Conservation (phyloP, 345 rosid genomes). For the Populus ilicifolia region DNA sequence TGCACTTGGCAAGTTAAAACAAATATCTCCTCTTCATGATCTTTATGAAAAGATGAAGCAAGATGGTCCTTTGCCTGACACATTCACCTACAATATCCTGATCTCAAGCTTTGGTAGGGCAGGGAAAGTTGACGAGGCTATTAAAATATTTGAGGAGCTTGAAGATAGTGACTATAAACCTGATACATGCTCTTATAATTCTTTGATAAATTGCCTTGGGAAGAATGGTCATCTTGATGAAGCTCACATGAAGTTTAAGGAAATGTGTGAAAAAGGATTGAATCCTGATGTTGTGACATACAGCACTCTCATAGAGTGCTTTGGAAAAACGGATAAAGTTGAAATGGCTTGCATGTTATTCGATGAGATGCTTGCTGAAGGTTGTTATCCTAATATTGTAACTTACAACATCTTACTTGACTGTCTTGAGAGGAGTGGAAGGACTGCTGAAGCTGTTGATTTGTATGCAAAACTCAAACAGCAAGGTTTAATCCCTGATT, state of each 20-base stretch:
- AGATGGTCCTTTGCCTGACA: slow-evolving; percentile 66
- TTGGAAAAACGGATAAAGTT: slow-evolving; percentile 82
- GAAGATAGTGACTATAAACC: slow-evolving; percentile 65
- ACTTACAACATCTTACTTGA: slow-evolving; percentile 87
- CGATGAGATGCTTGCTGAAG: slow-evolving; percentile 71
- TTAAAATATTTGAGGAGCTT: slow-evolving; percentile 78
- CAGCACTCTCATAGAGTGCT: slow-evolving; percentile 86
- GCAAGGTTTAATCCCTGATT: slow-evolving; percentile 56
- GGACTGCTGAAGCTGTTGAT: slow-evolving; percentile 85
- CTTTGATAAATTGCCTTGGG: slow-evolving; percentile 85
- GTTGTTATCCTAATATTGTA: slow-evolving; percentile 82
- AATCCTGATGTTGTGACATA: slow-evolving; percentile 90
- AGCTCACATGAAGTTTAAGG: slow-evolving; percentile 87
- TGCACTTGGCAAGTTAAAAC: slow-evolving; percentile 69
- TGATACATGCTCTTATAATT: slow-evolving; percentile 75
- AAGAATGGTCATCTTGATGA: slow-evolving; percentile 90
- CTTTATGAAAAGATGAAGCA: slow-evolving; percentile 74
- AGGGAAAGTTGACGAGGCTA: slow-evolving; percentile 63
- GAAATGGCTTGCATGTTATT: slow-evolving; percentile 83
- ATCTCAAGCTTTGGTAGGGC: slow-evolving; percentile 75
- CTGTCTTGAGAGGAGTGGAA: slow-evolving; percentile 74
- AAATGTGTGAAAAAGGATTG: slow-evolving; percentile 86
- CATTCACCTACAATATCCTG: slow-evolving; percentile 78
- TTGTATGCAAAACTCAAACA: slow-evolving; percentile 70
- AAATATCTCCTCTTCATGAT: slow-evolving; percentile 60